These are phyloP conservation scores for Phaeosphaeria sp. DNA, from an alignment of 2,329 filamentous ascomycete genomes.

Conservation along the genomic window DNA sequence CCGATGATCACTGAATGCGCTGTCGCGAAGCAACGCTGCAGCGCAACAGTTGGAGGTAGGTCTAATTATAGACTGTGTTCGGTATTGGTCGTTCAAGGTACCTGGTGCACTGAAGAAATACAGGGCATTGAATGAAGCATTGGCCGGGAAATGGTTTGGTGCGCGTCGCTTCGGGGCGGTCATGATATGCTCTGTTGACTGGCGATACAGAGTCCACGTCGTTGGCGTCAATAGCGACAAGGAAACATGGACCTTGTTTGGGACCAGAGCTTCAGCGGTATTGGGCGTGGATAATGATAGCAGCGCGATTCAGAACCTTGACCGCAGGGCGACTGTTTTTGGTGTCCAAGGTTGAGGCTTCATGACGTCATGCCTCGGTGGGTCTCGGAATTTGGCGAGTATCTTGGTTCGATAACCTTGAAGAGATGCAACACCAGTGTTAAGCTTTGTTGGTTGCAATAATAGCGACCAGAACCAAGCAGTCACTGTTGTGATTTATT, in stretches of 20 bases:
- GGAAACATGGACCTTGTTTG: background rate
- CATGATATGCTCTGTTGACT: background rate
- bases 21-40: background rate
- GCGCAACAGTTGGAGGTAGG: background rate
- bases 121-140: background rate
- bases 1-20: background rate
- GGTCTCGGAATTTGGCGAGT: background rate
- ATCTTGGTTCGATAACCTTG: background rate
- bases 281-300: no score
- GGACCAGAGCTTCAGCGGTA: background rate
- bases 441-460: background rate
- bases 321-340: background rate
- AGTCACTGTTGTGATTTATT: background rate
- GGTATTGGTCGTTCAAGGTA: background rate
- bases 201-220: background rate
- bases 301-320: background rate
- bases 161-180: background rate
- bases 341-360: background rate
- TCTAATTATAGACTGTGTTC: background rate
- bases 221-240: background rate
- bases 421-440: background rate
- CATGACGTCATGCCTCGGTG: background rate
- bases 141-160: background rate
- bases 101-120: background rate
- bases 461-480: background rate